Percentiles rank a stretch among this genome's conserved stretches.
These are phyloP conservation scores for Kregervanrija fluxuum DNA, from an alignment of 805 yeast genomes.

Conservation along the genomic window DNA sequence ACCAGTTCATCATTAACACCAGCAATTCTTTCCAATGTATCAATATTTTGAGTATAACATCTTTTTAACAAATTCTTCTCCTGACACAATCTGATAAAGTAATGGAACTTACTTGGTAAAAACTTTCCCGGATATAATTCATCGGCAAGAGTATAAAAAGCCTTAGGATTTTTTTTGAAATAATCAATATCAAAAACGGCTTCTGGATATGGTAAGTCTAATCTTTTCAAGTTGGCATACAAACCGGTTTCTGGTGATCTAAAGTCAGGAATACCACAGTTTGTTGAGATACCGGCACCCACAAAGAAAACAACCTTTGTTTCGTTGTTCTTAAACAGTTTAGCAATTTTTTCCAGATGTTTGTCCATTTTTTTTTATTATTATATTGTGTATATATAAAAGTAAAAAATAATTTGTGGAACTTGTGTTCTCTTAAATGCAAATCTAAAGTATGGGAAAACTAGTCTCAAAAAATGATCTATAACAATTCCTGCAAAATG, in stretches of 20 bases:
- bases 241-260: constrained; percentile 86
- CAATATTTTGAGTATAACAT: constrained; percentile 89
- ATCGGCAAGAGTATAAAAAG: constrained; percentile 76
- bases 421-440: no score
- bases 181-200: constrained; percentile 91
- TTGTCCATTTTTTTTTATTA: constrained; percentile 14
- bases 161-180: constrained; percentile 67
- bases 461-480: no score
- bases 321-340: constrained; percentile 16
- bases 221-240: constrained; percentile 67
- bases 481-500: no score
- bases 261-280: constrained; percentile 94
- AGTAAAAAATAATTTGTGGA: no score
- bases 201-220: constrained; percentile 85
- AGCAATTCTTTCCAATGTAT: constrained; percentile 81
- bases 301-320: constrained; percentile 55
- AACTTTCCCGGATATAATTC: constrained; percentile 88
- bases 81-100: constrained; percentile 59
- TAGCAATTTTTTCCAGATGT: constrained; percentile 16
- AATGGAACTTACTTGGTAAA: constrained; percentile 76
- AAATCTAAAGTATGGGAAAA: no score
- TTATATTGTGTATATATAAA: no score
- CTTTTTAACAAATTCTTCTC: constrained; percentile 56
- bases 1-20: constrained; percentile 60
- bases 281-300: constrained; percentile 93